Evolutionary conservation across 176 grass and related monocot species (phyloP), one percentile per base, ranked within the genome.

Genomic region (Rhynchospora pubera): DNA sequence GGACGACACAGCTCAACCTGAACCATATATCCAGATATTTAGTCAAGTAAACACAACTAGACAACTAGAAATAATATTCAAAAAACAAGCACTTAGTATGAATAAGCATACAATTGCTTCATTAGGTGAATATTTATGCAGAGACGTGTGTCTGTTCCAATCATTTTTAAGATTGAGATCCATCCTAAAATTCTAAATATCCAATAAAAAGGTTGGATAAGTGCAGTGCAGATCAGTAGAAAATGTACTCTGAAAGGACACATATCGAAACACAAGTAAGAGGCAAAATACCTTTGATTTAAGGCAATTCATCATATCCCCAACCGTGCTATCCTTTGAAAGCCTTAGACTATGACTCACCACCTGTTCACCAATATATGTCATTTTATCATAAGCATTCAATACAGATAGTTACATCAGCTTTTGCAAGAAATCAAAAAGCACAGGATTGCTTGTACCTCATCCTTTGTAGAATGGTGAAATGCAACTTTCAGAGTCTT

Each of bases 401-500:
- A 87, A 65, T 85, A 4, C 71, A 16, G 26, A 85, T 21, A 75
- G 80, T 42, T 46, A 46, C 71, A 88, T 75, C 34, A 70, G 47
- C 82, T 30, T 66, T 81, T 87, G n/a, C 68, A 83, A 65, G 57
- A 53, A 81, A 51, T 86, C 50, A 22, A 68, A 26, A 57, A 50
- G 39, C 5, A 6, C 18, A 77, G 60, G 63, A 45, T 84, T 32
- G 7, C 57, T 90, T 61, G 34, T 64, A 97, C 94, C 94, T 97
- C 94, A 80, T 97, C 88, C 83, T 94, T 97, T 60, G 87, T 86
- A 85, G 94, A 83, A 86, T 97, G 94, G 78, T 97, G 94, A 56
- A 97, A 97, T 83, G 92, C 92, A 83, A 94, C 94, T 91, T 97
- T 97, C 58, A 97, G 86, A 68, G 94, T 92, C 89, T 97, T 97